These are phyloP conservation scores for Yarrowia deformans DNA, from an alignment of 805 yeast species.

Conservation along the genomic window DNA sequence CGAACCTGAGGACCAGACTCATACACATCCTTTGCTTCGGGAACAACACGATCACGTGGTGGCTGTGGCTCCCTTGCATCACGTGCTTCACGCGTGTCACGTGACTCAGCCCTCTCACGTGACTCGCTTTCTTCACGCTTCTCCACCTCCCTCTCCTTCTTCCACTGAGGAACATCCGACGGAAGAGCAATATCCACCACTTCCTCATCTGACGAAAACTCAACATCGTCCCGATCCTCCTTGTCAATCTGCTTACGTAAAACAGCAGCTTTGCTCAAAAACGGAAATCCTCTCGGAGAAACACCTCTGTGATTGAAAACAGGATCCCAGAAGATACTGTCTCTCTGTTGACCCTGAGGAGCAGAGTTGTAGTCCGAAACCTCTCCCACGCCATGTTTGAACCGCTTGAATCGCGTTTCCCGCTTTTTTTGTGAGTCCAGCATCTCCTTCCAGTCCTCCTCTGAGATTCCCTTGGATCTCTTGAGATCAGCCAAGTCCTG, in stretches of 20 bases:
- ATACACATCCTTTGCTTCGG: conserved; percentile 13
- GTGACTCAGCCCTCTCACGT: neutral
- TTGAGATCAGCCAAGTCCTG: conserved; percentile 42
- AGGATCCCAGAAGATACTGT: conserved; percentile 47
- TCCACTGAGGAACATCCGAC: conserved; percentile 1
- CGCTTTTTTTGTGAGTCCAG: conserved; percentile 5
- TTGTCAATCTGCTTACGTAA: neutral
- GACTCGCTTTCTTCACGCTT: neutral
- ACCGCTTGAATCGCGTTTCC: conserved; percentile 31
- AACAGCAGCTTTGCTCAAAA: neutral
- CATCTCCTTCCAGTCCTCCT: conserved; percentile 16
- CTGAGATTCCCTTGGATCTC: conserved; percentile 40
- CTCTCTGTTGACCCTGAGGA: conserved; percentile 43
- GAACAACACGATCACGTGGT: neutral
- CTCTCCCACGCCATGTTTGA: conserved; percentile 21
- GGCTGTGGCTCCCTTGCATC: too few species aligned
- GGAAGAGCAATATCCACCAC: conserved; percentile 1
- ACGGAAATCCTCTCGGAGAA: conserved; percentile 50
- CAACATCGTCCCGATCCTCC: neutral
- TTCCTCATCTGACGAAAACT: conserved; percentile 31
- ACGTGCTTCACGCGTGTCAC: neutral
- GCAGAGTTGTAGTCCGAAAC: conserved; percentile 24
- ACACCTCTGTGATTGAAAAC: conserved; percentile 46
- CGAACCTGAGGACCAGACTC: conserved; percentile 30
- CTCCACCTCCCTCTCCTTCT: neutral